Evolutionary conservation across 768 basidiomycete species (phyloP), one percentile per base, ranked within the genome.

Genomic region (Macrolepiota dolichaula): DNA sequence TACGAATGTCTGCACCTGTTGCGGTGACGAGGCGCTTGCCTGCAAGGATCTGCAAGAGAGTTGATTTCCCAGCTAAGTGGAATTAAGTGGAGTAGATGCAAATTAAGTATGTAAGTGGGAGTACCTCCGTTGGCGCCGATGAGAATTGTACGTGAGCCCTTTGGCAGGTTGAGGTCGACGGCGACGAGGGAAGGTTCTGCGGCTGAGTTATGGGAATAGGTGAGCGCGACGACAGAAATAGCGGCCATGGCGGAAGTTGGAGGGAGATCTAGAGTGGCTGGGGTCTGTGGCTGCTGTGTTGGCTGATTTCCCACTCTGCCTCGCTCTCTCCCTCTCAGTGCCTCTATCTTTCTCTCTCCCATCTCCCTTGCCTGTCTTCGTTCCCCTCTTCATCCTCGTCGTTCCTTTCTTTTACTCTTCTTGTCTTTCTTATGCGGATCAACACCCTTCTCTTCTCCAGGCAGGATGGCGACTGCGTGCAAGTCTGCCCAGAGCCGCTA

Each of bases 101-200:
- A 53, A 36, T 42, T 46, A 65, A 38, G 32, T 56, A 32, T 32
- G 29, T 32, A n/a, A 46, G 57, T 46, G 32, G 17, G 57, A 85
- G 62, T 57, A 92, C 94, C 95, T 74, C 96, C 96, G 71, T 98
- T 98, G 22, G 94, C 93, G 51, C 97, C 96, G 42, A 98, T 78
- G 49, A 98, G 76, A 62, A 99, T 81, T 51, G 92, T 94, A 51
- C 96, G 82, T 1, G 89, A 89, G 1, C 94, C 96, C 17, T 74
- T 77, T 1, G 85, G 85, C 3, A 98, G 82, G 56, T 77, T 65
- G 29, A 98, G 75, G 64, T 77, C 77, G 63, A 98, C 79, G 66
- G 88, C 77, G 10, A 75, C 65, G 40, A 99, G 82, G 1, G 92
- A 84, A 1, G 85, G 79, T 2, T 75, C 69, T 3, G 67, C 63